A percentile compares a stretch with the other conserved stretches of the same genome.
Evolutionary conservation across 1,284 basidiomycete species (phyloP).

Genomic region (Farysia itapuensis): DNA sequence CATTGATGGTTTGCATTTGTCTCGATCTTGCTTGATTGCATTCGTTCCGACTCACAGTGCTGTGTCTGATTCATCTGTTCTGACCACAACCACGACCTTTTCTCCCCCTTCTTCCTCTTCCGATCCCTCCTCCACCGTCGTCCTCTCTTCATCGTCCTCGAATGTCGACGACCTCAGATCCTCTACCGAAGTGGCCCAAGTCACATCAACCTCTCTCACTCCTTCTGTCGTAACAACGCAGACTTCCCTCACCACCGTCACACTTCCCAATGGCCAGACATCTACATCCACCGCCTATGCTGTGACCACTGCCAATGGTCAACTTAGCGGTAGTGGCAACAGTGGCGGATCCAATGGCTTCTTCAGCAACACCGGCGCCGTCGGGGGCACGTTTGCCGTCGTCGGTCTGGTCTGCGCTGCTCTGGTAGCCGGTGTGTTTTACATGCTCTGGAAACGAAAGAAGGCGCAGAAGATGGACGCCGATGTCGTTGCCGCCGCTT

Average conservation of each 20-base stretch:
- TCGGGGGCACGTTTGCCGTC: slow-evolving; percentile 57
- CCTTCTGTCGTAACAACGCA: slow-evolving; percentile 29
- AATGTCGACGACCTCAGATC: neutral
- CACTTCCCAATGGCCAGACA: slow-evolving; percentile 26
- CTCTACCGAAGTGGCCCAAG: slow-evolving; percentile 4
- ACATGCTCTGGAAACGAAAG: slow-evolving; percentile 49
- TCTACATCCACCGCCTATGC: slow-evolving; percentile 34
- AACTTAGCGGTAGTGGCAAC: slow-evolving; percentile 20
- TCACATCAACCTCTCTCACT: slow-evolving; percentile 15
- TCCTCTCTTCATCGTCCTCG: neutral
- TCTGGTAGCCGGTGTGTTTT: slow-evolving; percentile 44
- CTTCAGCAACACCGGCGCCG: slow-evolving; percentile 55
- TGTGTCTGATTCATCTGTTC: neutral
- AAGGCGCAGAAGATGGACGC: slow-evolving; percentile 58
- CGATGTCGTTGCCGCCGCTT: slow-evolving; percentile 57
- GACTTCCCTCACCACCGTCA: slow-evolving; percentile 32
- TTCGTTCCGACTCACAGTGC: neutral
- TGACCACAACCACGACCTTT: neutral
- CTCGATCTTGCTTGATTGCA: slow-evolving; percentile 4
- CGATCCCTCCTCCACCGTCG: neutral
- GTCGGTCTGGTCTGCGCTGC: slow-evolving; percentile 52
- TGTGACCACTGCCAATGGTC: slow-evolving; percentile 35
- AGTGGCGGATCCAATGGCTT: slow-evolving; percentile 27
- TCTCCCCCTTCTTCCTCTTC: neutral
- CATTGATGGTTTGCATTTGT: slow-evolving; percentile 19